Conservation (phyloP, 768 basidiomycete species). For the Trametes villosa region DNA sequence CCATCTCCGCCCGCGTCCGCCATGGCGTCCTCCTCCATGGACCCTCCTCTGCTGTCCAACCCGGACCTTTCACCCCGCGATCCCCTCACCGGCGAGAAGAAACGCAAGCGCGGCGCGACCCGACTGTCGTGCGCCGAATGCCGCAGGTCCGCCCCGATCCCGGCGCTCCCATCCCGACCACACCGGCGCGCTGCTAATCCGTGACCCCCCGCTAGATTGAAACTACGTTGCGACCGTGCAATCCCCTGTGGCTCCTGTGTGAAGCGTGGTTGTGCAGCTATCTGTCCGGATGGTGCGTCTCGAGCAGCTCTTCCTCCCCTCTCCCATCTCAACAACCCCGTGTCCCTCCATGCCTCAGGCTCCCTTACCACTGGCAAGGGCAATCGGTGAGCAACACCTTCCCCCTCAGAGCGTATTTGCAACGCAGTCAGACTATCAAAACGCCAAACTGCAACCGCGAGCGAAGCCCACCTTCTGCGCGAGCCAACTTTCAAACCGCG, state of each 20-base stretch:
- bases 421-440: too few species aligned
- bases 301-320: constrained; percentile 8
- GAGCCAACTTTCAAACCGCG: too few species aligned
- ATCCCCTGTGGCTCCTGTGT: constrained; percentile 82
- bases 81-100: constrained; percentile 37
- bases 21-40: constrained; percentile 18
- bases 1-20: constrained; percentile 8
- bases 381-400: constrained; percentile 57
- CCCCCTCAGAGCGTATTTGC: too few species aligned
- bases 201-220: constrained; percentile 47
- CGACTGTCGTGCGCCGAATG: constrained; percentile 83
- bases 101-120: constrained; percentile 65
- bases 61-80: constrained; percentile 19
- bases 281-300: constrained; percentile 74
- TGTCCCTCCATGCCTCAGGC: constrained; percentile 44
- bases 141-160: constrained; percentile 53
- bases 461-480: too few species aligned
- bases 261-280: constrained; percentile 79
- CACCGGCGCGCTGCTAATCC: constrained; percentile 17
- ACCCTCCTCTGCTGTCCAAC: constrained; percentile 17
- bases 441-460: too few species aligned
- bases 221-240: constrained; percentile 74
- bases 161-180: neutral
- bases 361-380: constrained; percentile 83
- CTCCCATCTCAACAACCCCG: constrained; percentile 10